Evolutionary conservation across 305 asterid species (phyloP).

Genomic region (Salvia sclarea): DNA sequence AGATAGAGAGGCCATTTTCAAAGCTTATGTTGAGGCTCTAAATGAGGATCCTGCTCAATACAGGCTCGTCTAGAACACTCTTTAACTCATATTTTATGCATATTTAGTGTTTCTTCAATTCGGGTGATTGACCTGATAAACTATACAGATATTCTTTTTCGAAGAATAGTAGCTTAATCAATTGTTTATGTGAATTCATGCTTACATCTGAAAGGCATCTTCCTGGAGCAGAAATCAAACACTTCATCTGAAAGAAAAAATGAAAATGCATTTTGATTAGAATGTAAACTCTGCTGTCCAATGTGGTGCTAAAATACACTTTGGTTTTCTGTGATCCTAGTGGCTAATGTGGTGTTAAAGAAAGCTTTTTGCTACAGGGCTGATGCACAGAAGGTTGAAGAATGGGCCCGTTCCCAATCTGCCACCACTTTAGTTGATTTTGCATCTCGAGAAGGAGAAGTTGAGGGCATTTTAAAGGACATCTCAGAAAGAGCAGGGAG

Average conservation of each 20-base stretch:
- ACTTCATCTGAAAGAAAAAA: neutral
- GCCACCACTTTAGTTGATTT: constrained; percentile 73
- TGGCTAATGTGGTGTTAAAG: constrained; percentile 8
- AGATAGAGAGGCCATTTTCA: constrained; percentile 83
- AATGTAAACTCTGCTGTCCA: constrained; percentile 1
- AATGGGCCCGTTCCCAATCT: constrained; percentile 87
- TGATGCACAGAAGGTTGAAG: constrained; percentile 92
- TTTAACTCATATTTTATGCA: constrained; percentile 5
- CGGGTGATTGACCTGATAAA: neutral
- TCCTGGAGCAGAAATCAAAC: neutral
- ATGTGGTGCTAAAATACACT: neutral
- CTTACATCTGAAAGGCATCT: constrained; percentile 18
- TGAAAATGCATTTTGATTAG: constrained; percentile 11
- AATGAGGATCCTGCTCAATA: constrained; percentile 88
- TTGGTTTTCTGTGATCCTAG: constrained; percentile 16
- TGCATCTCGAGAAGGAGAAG: constrained; percentile 82
- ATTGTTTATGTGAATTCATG: neutral
- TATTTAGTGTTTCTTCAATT: neutral
- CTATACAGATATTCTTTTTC: neutral
- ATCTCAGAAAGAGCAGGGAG: constrained; percentile 89
- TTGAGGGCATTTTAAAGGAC: constrained; percentile 70
- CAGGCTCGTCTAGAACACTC: constrained; percentile 47
- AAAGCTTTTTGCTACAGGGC: constrained; percentile 44
- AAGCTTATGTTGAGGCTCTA: constrained; percentile 83
- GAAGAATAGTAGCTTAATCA: neutral